These are phyloP conservation scores for Syzygium jambos DNA, from an alignment of 345 rosid species.

Conservation along the genomic window DNA sequence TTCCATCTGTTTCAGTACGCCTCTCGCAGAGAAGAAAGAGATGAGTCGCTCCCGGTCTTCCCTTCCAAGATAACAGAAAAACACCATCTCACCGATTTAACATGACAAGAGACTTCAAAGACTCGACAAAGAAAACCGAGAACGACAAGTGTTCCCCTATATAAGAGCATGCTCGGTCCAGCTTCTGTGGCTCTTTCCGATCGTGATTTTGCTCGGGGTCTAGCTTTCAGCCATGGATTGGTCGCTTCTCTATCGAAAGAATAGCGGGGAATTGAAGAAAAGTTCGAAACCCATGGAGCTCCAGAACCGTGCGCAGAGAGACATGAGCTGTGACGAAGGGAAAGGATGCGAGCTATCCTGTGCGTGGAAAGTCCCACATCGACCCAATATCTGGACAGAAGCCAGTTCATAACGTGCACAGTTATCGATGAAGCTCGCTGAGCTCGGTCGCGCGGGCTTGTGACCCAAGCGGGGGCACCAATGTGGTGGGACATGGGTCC, in stretches of 20 bases:
- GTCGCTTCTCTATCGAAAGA: neutral
- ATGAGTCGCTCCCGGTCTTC: neutral
- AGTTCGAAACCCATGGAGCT: neutral
- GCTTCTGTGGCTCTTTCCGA: neutral
- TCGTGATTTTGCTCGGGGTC: neutral
- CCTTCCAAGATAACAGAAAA: neutral
- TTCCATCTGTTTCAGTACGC: too few relatives aligned
- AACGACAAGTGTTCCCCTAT: neutral
- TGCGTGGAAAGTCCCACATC: neutral
- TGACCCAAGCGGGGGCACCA: conserved; percentile 8
- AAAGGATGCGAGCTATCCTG: too few relatives aligned
- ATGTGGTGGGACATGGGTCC: neutral
- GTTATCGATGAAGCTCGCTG: neutral
- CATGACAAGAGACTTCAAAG: neutral
- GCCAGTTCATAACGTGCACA: neutral
- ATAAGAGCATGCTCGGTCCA: neutral
- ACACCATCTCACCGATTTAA: neutral
- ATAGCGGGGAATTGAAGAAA: neutral
- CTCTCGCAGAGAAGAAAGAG: neutral
- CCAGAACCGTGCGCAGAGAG: neutral
- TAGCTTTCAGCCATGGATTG: neutral
- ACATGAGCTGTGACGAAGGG: neutral
- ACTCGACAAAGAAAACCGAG: neutral
- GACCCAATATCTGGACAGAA: neutral
- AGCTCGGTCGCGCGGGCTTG: conserved; percentile 9